Evolutionary conservation across 257 asterid genomes (phyloP), one percentile per base, ranked within the genome.

Genomic region (Forsythia viridissima): DNA sequence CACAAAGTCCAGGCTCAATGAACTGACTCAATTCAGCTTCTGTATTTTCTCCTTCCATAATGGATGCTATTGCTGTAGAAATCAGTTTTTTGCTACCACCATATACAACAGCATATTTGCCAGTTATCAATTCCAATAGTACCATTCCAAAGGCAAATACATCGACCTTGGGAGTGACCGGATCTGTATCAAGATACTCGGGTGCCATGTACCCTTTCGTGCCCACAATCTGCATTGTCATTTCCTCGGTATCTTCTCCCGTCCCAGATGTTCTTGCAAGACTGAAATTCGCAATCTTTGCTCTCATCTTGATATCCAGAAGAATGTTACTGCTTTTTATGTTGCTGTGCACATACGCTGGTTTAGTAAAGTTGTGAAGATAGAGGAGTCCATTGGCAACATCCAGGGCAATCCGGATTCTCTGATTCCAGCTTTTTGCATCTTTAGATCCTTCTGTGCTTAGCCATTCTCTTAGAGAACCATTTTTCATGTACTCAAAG

Each of bases 311-410:
- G 66, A 85, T 42, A 40, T 89, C 87, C 4, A 89, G 90, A 68
- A 91, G 92, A 80, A 91, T 79, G 75, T 81, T 85, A 66, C 84
- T 79, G 83, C 91, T 89, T 44, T 77, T 81, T 48, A 91, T 80
- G 75, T 86, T 76, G 69, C 84, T 86, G 82, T 91, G 93, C 1
- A 78, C 84, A 48, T 85, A 86, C 2, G 88, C 88, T 69, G 93
- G 93, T 75, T 80, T 85, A 15, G 91, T 79, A 44, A 85, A 91
- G 79, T 66, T 84, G 86, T 91, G 96, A 79, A 89, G 93, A 73
- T 91, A 91, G 77, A 86, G 91, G 79, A 91, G 93, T 55, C 93
- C 93, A 42, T 86, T 85, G 34, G 93, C 90, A 30, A 91, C 86
- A 73, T 91, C 93, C 21, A 86, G 82, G 2, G 92, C 96, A n/a